Base-by-base conservation (phyloP, 2,329 filamentous ascomycete species). In the Rhynchosporium graminicola region DNA sequence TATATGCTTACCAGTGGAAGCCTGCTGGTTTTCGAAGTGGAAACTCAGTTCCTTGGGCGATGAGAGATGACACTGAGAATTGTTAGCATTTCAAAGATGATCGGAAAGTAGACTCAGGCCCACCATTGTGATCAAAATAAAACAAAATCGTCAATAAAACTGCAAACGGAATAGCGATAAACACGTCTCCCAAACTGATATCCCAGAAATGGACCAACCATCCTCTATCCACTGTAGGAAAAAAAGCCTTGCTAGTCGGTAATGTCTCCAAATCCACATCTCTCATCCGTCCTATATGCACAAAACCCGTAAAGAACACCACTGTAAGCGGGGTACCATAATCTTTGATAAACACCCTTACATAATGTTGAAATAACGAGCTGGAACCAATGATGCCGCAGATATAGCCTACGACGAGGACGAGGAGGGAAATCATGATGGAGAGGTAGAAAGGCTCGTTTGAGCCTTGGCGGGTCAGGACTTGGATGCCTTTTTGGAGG, bases 181-280 rank as follows among this genome's bases (percentile, higher is more conserved):
- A 96, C 6, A 95, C 81, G 61, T 96, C 87, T 0, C 81, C 82
- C 5, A 89, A 85, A 51, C 79, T 79, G 59, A 96, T 81, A 67
- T 94, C 82, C 91, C 91, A 95, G 70, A 96, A 94, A 65, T 86
- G 81, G 31, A 96, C 85, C 59, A 96, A 81, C 92, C 92, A 96
- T 50, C 80, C 78, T 46, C 91, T 82, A 63, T 88, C 86, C 0
- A 77, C 80, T 0, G 92, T 96, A 0, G 92, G 92, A 70, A 85
- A 86, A 78, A 96, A 97, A 0, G 92, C 86, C 62, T 84, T 86
- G 66, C 86, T 87, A 0, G 88, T 94, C 0, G 92, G 92, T 33
- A 97, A 79, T 8, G 82, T 87, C 65, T 89, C 84, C 9, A 96
- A 78, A 26, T 85, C 74, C 1, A 96, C 83, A 46, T 82, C 76